Conservation (phyloP, 768 basidiomycete species). For the Tubosaeta sp. region DNA sequence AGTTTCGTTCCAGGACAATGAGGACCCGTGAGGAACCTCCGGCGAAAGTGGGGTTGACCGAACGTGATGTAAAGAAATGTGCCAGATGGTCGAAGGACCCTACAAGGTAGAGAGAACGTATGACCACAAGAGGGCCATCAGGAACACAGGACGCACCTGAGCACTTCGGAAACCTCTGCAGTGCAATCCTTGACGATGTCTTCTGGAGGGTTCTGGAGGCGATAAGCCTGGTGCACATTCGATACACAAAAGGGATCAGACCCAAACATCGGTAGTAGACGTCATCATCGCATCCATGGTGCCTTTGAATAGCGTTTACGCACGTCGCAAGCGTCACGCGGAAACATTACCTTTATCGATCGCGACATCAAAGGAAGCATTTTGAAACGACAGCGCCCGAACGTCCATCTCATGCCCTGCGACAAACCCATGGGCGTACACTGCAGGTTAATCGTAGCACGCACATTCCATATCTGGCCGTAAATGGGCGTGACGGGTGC, state of each 20-base stretch:
- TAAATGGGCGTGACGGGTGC: conserved; percentile 39
- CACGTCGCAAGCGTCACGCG: background rate
- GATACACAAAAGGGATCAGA: conserved; percentile 18
- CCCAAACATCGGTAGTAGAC: conserved; percentile 79
- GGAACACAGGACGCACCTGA: conserved; percentile 43
- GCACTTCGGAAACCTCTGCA: conserved; percentile 70
- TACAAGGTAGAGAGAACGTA: conserved; percentile 23
- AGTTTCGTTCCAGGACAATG: conserved; percentile 50
- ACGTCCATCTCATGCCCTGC: conserved; percentile 86
- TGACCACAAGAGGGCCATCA: background rate
- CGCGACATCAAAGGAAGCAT: conserved; percentile 66
- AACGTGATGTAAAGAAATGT: conserved; percentile 80
- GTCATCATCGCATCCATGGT: conserved; percentile 94
- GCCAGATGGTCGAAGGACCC: conserved; percentile 60
- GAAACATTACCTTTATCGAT: conserved; percentile 67
- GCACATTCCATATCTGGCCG: conserved; percentile 73
- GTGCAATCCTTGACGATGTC: conserved; percentile 68
- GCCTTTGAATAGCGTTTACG: conserved; percentile 31
- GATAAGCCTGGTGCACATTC: conserved; percentile 1
- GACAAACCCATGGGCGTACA: background rate
- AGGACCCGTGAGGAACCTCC: conserved; percentile 50
- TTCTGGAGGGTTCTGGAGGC: conserved; percentile 62
- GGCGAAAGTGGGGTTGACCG: conserved; percentile 86
- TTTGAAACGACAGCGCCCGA: conserved; percentile 54
- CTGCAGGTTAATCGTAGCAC: conserved; percentile 7